Conservation (phyloP, 129 eudicot genomes). For the Chrysanthemum lavandulifolium region DNA sequence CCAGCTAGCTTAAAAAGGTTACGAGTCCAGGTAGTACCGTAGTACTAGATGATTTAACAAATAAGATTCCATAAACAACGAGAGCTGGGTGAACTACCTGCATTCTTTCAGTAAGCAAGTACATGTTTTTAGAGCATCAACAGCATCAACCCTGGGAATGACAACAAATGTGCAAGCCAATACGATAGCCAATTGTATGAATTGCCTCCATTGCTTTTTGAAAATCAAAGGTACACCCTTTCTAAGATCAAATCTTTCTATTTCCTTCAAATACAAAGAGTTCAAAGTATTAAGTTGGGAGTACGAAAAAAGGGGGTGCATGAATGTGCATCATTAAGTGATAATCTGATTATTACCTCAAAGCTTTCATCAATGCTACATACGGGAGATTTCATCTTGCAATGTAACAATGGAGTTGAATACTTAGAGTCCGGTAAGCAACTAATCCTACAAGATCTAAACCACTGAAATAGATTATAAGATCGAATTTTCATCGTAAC, state of each 20-base stretch:
- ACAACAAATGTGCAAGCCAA: constrained; percentile 52
- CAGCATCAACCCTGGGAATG: constrained; percentile 72
- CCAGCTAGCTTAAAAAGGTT: too few species aligned
- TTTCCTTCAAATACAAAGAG: constrained; percentile 34
- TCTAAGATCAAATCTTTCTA: constrained; percentile 30
- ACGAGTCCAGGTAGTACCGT: too few species aligned
- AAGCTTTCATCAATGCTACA: too few species aligned
- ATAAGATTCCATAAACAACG: too few species aligned
- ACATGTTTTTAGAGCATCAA: constrained; percentile 86
- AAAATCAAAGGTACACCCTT: constrained; percentile 28
- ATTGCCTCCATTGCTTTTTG: constrained; percentile 53
- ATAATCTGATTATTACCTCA: too few species aligned
- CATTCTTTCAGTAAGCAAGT: constrained; percentile 86
- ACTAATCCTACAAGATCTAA: too few species aligned
- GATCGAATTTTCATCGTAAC: constrained; percentile 39
- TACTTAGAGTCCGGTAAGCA: too few species aligned
- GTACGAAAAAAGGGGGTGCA: background rate
- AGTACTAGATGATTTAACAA: too few species aligned
- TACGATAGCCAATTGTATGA: constrained; percentile 47
- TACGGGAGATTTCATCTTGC: too few species aligned
- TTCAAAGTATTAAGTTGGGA: background rate
- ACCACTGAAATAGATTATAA: constrained; percentile 4
- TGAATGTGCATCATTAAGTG: too few species aligned
- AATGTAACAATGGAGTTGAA: too few species aligned
- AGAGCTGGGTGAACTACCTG: constrained; percentile 44